Percentiles rank a stretch among this genome's conserved stretches.
These are phyloP conservation scores for Botrytis sinoallii DNA, from an alignment of 2,329 filamentous ascomycete genomes.

Conservation along the genomic window DNA sequence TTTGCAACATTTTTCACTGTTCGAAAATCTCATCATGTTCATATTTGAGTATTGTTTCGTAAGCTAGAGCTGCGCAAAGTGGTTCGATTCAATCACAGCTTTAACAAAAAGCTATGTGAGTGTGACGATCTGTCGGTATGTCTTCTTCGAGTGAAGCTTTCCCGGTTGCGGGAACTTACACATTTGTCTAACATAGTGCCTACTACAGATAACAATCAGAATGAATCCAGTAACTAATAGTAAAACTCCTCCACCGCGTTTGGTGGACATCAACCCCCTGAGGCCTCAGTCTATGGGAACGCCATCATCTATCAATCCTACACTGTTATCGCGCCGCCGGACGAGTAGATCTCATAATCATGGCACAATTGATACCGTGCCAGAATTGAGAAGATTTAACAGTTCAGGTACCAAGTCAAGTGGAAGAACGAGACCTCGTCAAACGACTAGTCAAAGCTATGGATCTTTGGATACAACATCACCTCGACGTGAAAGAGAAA, in stretches of 20 bases:
- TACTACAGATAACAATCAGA: not conserved
- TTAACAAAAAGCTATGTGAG: not conserved
- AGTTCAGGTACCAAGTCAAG: not conserved
- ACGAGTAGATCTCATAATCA: constrained; percentile 10
- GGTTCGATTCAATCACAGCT: not conserved
- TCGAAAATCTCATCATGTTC: not conserved
- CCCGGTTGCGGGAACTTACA: not conserved
- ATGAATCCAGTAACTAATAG: not conserved
- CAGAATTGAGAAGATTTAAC: constrained; percentile 10
- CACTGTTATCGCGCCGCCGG: constrained; percentile 9
- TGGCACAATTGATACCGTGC: constrained; percentile 11
- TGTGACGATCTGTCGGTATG: not conserved
- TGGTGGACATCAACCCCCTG: not conserved
- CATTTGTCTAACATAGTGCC: not conserved
- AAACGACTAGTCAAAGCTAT: constrained; percentile 1
- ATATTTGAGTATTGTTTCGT: not conserved
- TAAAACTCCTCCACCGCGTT: not conserved
- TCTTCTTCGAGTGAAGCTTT: not conserved
- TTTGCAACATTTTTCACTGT: not conserved
- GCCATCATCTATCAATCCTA: constrained; percentile 9
- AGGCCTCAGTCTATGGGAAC: not conserved
- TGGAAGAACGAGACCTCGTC: not conserved
- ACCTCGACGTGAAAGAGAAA: constrained; percentile 28
- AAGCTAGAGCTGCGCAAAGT: not conserved
- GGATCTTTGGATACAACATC: not conserved